Evolutionary conservation across 2,329 filamentous ascomycete genomes (phyloP).

Genomic region (Fusarium clavum): DNA sequence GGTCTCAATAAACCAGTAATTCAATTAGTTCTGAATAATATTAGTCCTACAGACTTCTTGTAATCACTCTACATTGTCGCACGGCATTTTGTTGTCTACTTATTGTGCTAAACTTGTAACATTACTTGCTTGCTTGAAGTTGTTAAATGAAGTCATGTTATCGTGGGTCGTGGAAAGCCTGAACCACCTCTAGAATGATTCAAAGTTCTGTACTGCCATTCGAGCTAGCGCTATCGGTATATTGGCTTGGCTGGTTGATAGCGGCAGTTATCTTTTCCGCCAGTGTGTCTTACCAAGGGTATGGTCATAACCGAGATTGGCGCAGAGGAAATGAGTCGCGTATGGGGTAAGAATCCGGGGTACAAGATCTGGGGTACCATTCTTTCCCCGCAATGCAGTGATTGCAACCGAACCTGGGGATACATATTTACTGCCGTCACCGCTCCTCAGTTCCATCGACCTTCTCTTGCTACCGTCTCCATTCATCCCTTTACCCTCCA

Average conservation of each 20-base stretch:
- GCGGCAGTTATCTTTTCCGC: constrained; percentile 10
- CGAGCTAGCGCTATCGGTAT: not conserved
- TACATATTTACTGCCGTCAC: not conserved
- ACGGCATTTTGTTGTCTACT: not conserved
- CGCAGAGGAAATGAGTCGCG: not conserved
- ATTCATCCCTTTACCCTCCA: not conserved
- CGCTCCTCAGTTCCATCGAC: not conserved
- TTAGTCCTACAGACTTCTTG: not conserved
- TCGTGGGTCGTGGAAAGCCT: not conserved
- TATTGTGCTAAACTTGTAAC: not conserved
- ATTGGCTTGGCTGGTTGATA: not conserved
- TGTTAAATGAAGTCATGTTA: not conserved
- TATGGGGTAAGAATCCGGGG: constrained; percentile 3
- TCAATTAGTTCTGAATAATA: not conserved
- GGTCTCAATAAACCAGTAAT: not conserved
- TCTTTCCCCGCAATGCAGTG: not conserved
- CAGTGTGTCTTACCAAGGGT: not conserved
- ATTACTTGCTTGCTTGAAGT: not conserved
- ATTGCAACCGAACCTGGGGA: not conserved
- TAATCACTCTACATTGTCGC: not conserved
- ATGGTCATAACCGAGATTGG: not conserved
- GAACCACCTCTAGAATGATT: not conserved
- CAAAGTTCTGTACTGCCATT: not conserved
- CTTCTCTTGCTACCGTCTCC: not conserved
- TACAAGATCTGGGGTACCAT: not conserved